phyloP scores from a whole-genome alignment of 2,329 filamentous ascomycete genomes.

The Penicillium sp. region DNA sequence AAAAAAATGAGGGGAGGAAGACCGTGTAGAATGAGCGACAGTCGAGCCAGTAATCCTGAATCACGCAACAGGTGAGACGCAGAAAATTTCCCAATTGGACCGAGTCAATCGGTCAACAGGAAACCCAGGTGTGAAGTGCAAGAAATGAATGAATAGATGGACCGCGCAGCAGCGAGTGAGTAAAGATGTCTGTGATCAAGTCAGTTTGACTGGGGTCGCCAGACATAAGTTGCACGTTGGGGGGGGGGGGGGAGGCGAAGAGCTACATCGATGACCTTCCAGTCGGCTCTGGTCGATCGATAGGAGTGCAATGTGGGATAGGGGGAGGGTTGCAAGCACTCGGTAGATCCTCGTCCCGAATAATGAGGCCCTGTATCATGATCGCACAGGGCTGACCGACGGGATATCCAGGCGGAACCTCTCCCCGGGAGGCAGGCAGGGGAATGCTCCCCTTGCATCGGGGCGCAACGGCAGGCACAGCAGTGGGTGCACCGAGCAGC shows the following conservation, averaged over 20 bases:
- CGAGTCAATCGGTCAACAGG: conserved; percentile 14
- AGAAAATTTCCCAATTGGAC: conserved; percentile 15
- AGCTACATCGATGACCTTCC: no score
- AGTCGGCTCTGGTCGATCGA: no score
- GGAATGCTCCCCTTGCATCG: conserved; percentile 20
- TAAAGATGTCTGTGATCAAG: neutral
- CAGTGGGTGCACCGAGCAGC: conserved; percentile 1
- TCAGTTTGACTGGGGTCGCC: neutral
- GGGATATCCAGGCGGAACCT: conserved; percentile 7
- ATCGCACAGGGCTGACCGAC: no score
- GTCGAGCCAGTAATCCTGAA: neutral
- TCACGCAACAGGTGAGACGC: no score
- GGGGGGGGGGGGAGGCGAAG: no score
- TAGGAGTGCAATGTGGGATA: no score
- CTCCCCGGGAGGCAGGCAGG: conserved; percentile 6
- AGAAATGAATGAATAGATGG: neutral
- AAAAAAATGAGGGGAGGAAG: conserved; percentile 10
- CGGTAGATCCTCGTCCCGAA: no score
- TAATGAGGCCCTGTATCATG: no score
- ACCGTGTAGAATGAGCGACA: conserved; percentile 5
- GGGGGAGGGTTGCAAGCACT: no score
- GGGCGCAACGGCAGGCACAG: neutral
- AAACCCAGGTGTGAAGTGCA: neutral
- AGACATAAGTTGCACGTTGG: no score
- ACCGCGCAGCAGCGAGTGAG: neutral